A percentile compares a stretch with the other conserved stretches of the same genome.
These are phyloP conservation scores for Lasiodiplodia gonubiensis DNA, from an alignment of 2,329 filamentous ascomycete genomes.

Conservation along the genomic window DNA sequence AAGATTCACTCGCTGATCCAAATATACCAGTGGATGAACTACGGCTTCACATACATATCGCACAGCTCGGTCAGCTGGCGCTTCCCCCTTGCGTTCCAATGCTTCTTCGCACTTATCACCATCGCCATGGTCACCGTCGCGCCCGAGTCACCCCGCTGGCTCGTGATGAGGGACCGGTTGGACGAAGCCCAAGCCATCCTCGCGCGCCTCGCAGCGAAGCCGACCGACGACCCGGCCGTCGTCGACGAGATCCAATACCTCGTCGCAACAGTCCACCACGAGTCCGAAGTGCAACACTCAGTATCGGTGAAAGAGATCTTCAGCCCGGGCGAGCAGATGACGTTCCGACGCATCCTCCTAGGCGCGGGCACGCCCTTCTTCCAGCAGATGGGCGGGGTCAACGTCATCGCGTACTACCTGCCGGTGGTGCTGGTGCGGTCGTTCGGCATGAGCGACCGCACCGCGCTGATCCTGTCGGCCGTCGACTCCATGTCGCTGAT, in stretches of 20 bases:
- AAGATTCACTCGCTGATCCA: no score
- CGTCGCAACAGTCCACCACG: no score
- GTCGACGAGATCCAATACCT: no score
- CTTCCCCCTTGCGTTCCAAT: not conserved
- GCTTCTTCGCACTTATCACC: not conserved
- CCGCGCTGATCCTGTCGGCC: not conserved
- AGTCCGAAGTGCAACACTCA: no score
- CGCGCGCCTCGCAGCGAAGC: not conserved
- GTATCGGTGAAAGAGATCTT: no score
- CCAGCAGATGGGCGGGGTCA: not conserved
- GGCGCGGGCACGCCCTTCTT: not conserved
- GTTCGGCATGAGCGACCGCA: not conserved
- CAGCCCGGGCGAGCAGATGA: not conserved
- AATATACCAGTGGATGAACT: not conserved
- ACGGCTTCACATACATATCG: not conserved
- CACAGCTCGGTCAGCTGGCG: not conserved
- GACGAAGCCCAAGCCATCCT: not conserved
- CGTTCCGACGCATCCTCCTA: not conserved
- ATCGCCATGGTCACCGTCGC: not conserved
- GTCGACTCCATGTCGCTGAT: not conserved
- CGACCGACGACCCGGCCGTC: no score
- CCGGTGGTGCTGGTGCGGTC: not conserved
- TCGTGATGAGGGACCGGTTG: not conserved
- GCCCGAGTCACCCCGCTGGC: not conserved
- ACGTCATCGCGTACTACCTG: not conserved